Conservation (phyloP, 345 rosid species). For the Trapa incisa region DNA sequence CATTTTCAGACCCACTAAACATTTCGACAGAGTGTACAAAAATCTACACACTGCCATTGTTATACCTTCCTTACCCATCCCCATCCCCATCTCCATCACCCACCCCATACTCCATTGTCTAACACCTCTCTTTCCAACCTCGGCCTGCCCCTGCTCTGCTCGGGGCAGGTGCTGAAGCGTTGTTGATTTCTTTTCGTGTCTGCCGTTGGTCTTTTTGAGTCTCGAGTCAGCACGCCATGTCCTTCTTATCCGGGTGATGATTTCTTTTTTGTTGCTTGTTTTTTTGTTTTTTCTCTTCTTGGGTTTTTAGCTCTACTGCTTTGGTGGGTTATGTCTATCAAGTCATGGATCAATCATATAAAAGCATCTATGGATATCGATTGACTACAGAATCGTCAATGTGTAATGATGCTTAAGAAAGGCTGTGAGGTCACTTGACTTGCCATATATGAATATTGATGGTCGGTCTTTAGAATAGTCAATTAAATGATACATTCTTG, state of each 20-base stretch:
- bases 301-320: neutral
- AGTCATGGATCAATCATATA: neutral
- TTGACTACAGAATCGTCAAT: neutral
- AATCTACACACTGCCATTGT: constrained; percentile 14
- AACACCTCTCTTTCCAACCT: constrained; percentile 12
- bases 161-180: constrained; percentile 19
- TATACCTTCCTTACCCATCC: neutral
- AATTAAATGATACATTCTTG: no score
- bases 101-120: neutral
- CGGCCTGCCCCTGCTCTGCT: constrained; percentile 13
- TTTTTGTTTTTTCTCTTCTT: neutral
- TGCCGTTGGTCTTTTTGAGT: neutral
- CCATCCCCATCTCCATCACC: neutral
- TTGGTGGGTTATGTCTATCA: no score
- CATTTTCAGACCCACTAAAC: neutral
- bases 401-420: neutral
- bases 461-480: no score
- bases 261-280: no score
- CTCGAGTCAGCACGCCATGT: neutral
- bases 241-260: no score
- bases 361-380: neutral
- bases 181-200: constrained; percentile 6
- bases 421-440: no score
- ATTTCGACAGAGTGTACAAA: constrained; percentile 13
- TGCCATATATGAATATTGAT: no score